These are phyloP conservation scores for Ustilago trichophora DNA, from an alignment of 1,284 basidiomycete genomes.

Conservation along the genomic window DNA sequence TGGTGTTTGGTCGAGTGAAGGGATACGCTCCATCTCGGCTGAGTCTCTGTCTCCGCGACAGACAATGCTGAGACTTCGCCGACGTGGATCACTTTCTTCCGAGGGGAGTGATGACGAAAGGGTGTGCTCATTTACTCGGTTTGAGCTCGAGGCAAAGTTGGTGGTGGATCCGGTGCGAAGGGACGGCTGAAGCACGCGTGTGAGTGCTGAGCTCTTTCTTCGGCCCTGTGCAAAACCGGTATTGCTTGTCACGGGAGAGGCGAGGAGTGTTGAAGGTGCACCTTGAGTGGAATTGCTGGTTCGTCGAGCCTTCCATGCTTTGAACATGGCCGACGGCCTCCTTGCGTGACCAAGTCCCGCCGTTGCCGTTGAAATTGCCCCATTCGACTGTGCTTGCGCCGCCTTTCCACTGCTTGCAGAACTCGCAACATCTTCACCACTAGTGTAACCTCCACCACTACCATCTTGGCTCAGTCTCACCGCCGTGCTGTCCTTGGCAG, in stretches of 20 bases:
- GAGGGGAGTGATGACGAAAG: too few relatives aligned
- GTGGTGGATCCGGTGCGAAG: background rate
- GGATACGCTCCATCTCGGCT: background rate
- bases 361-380: background rate
- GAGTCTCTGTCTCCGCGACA: conserved; percentile 21
- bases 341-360: background rate
- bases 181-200: conserved; percentile 6
- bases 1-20: too few relatives aligned
- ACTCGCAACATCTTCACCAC: background rate
- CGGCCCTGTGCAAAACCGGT: too few relatives aligned
- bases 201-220: conserved; percentile 12
- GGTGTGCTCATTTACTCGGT: conserved; percentile 8
- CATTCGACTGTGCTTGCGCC: too few relatives aligned
- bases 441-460: background rate
- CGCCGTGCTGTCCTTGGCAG: background rate
- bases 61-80: conserved; percentile 24
- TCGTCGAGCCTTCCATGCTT: conserved; percentile 14
- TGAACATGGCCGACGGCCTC: conserved; percentile 16
- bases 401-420: too few relatives aligned
- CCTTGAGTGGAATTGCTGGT: conserved; percentile 2
- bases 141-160: background rate
- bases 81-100: background rate
- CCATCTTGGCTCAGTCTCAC: conserved; percentile 6
- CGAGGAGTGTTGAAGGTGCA: background rate
- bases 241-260: background rate